A percentile compares a stretch with the other conserved stretches of the same genome.
Evolutionary conservation across 768 basidiomycete species (phyloP).

Genomic region (Lactarius evosmus): DNA sequence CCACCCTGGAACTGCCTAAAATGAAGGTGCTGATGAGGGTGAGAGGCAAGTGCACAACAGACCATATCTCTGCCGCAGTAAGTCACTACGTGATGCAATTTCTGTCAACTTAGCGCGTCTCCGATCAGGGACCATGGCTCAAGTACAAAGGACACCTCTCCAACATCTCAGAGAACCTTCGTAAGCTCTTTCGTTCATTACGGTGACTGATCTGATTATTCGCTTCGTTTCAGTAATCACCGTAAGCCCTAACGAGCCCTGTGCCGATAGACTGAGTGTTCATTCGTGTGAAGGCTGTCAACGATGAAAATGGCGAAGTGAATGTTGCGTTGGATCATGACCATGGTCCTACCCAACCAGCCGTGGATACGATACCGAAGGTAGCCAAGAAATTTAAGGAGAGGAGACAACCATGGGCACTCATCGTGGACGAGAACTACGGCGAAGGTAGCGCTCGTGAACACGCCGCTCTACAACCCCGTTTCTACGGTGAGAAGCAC

Average conservation of each 20-base stretch:
- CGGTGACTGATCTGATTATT: neutral
- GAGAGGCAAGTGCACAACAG: constrained; percentile 98
- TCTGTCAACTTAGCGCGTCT: neutral
- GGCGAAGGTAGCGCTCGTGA: constrained; percentile 98
- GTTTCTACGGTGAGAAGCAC: constrained; percentile 70
- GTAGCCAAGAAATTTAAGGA: constrained; percentile 88
- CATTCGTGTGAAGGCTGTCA: constrained; percentile 60
- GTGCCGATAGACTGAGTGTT: constrained; percentile 13
- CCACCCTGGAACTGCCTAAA: constrained; percentile 67
- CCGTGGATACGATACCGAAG: constrained; percentile 80
- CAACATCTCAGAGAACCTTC: constrained; percentile 93
- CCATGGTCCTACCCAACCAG: constrained; percentile 40
- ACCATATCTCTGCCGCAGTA: constrained; percentile 96
- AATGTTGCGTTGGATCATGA: constrained; percentile 87
- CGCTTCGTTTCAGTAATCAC: constrained; percentile 66
- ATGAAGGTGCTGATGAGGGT: constrained; percentile 88
- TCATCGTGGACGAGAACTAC: constrained; percentile 95
- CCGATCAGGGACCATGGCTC: constrained; percentile 84
- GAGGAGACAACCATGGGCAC: constrained; percentile 82
- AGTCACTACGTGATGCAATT: constrained; percentile 27
- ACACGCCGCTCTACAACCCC: constrained; percentile 94
- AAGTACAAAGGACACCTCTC: constrained; percentile 98
- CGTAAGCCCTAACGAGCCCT: constrained; percentile 36
- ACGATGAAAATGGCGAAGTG: constrained; percentile 92
- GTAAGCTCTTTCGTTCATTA: constrained; percentile 45